Evolutionary conservation across 2,329 filamentous ascomycete species (phyloP).

Genomic region (Fusarium virguliforme): DNA sequence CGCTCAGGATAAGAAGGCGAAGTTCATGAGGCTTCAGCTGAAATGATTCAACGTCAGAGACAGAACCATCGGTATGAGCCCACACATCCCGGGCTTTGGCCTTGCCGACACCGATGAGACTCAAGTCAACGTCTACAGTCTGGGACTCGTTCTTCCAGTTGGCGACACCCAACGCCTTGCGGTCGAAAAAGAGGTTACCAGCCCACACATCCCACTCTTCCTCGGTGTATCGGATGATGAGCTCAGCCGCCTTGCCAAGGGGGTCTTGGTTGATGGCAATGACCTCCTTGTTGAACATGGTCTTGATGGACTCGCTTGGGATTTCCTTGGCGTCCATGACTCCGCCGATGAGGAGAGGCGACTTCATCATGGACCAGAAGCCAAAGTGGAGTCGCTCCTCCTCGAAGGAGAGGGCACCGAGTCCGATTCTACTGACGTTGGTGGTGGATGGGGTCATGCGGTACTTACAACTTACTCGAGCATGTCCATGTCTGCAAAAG

Average conservation of each 20-base stretch:
- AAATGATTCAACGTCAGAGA: constrained; percentile 55
- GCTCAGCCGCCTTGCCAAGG: constrained; percentile 66
- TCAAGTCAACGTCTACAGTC: constrained; percentile 60
- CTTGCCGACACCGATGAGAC: constrained; percentile 57
- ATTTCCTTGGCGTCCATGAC: constrained; percentile 59
- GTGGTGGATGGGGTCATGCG: fast-evolving
- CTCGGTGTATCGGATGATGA: constrained; percentile 65
- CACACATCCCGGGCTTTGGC: constrained; percentile 61
- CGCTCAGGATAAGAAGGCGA: constrained; percentile 58
- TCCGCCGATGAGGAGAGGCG: constrained; percentile 65
- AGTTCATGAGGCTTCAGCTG: constrained; percentile 59
- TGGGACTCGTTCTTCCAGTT: constrained; percentile 66
- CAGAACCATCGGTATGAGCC: constrained; percentile 55
- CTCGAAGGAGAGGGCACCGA: constrained; percentile 60
- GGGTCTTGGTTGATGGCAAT: constrained; percentile 73
- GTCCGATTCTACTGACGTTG: constrained; percentile 59
- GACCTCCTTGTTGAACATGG: constrained; percentile 68
- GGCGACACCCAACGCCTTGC: constrained; percentile 63
- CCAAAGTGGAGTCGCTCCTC: constrained; percentile 70
- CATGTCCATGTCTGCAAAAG: constrained; percentile 70
- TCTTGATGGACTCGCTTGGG: constrained; percentile 58
- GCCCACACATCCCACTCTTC: constrained; percentile 68
- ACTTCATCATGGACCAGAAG: constrained; percentile 69
- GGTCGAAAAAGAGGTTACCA: constrained; percentile 62
- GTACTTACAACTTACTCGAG: constrained; percentile 56